Evolutionary conservation across 1,139 yeast genomes (phyloP).

Genomic region (Suhomyces bribrorum): DNA sequence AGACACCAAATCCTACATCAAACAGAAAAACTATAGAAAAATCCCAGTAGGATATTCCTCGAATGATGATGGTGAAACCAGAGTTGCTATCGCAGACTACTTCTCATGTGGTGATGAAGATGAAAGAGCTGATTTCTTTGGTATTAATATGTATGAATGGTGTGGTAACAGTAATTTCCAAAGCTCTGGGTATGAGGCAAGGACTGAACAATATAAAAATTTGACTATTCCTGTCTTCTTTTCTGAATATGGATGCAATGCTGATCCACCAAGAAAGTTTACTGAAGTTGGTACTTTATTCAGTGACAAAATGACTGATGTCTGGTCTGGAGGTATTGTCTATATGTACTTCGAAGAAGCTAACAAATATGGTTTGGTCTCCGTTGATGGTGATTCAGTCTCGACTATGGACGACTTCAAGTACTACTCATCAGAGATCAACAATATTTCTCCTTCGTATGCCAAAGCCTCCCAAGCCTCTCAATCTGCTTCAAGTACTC

Average conservation of each 20-base stretch:
- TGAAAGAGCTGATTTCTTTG: constrained; percentile 80
- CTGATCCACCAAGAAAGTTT: constrained; percentile 61
- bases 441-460: constrained; percentile 47
- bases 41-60: constrained; percentile 95
- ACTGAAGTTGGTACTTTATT: constrained; percentile 62
- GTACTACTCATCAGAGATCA: constrained; percentile 58
- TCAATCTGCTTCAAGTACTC: constrained; percentile 27
- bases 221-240: constrained; percentile 79
- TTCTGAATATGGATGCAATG: constrained; percentile 82
- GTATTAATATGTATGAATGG: constrained; percentile 91
- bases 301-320: constrained; percentile 49
- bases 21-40: constrained; percentile 59
- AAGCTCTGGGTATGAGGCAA: constrained; percentile 67
- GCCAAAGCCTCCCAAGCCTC: constrained; percentile 32
- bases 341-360: constrained; percentile 82
- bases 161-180: constrained; percentile 72
- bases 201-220: constrained; percentile 61
- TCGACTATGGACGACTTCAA: constrained; percentile 49
- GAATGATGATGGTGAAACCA: constrained; percentile 73
- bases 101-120: constrained; percentile 72
- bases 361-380: constrained; percentile 78
- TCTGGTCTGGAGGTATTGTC: constrained; percentile 92
- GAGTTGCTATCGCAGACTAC: constrained; percentile 78
- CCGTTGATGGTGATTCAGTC: constrained; percentile 43
- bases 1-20: constrained; percentile 83